These are phyloP conservation scores for Dendrobium catenatum DNA, from an alignment of 106 monocot species.

Conservation along the genomic window DNA sequence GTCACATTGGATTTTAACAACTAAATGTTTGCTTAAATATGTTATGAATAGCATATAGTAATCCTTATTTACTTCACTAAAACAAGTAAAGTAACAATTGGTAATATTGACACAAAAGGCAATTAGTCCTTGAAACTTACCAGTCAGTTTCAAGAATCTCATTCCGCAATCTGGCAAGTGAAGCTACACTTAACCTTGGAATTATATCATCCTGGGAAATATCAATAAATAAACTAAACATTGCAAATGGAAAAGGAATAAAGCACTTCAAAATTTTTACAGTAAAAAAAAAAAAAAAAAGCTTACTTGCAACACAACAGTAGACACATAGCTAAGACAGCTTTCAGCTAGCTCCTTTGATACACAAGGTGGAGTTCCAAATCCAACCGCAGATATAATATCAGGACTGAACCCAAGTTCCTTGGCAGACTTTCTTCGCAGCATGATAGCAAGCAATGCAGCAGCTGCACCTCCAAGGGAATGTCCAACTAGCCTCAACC, in stretches of 20 bases:
- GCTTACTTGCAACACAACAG: conserved; percentile 79
- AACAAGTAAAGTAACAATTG: background rate
- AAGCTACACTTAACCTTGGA: conserved; percentile 85
- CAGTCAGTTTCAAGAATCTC: conserved; percentile 94
- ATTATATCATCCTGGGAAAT: conserved; percentile 84
- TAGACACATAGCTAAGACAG: conserved; percentile 81
- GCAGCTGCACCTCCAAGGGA: conserved; percentile 95
- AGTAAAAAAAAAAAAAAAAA: background rate
- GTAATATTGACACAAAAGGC: background rate
- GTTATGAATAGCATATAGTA: background rate
- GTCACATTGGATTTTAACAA: background rate
- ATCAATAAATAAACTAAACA: background rate
- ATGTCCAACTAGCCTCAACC: conserved; percentile 86
- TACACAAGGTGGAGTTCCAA: conserved; percentile 90
- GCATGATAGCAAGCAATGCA: conserved; percentile 87
- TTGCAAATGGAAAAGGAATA: background rate
- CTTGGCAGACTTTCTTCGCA: conserved; percentile 58
- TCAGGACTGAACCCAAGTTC: conserved; percentile 90
- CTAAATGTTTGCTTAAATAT: background rate
- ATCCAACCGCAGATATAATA: conserved; percentile 81
- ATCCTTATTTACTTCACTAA: background rate
- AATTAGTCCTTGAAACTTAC: conserved; percentile 24
- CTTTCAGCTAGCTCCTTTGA: conserved; percentile 75
- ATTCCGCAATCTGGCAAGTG: conserved; percentile 70
- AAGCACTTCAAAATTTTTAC: background rate